Percentiles rank a stretch among this genome's conserved stretches.
These are phyloP conservation scores for Paulownia fortunei DNA, from an alignment of 257 asterid species.

Conservation along the genomic window DNA sequence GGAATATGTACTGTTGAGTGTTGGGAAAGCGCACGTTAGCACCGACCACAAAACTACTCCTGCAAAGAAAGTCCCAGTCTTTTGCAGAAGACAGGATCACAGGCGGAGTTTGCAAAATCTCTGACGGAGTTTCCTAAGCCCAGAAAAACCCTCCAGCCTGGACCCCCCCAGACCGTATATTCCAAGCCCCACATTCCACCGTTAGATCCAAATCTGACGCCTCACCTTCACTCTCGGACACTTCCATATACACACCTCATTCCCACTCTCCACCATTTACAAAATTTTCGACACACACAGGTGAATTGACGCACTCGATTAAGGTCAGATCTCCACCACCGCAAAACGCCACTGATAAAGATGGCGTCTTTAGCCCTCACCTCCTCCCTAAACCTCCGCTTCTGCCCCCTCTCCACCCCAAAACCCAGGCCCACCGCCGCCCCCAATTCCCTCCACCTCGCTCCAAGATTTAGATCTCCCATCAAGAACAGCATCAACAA, in stretches of 20 bases:
- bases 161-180: slow-evolving; percentile 18
- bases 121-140: slow-evolving; percentile 31
- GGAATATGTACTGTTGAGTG: background rate
- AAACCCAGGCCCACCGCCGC: slow-evolving; percentile 18
- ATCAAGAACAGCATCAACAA: slow-evolving; percentile 2
- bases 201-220: slow-evolving; percentile 27
- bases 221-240: background rate
- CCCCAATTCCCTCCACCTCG: slow-evolving; percentile 16
- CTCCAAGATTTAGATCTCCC: slow-evolving; percentile 10
- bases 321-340: slow-evolving; percentile 26
- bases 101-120: slow-evolving; percentile 23
- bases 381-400: slow-evolving; percentile 56
- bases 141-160: background rate
- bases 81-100: background rate
- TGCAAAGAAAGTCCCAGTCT: background rate
- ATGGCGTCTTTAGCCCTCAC: slow-evolving; percentile 69
- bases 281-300: background rate
- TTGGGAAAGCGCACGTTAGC: slow-evolving; percentile 4
- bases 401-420: slow-evolving; percentile 43
- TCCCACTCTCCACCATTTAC: background rate
- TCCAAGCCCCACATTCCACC: slow-evolving; percentile 24
- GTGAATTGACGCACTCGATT: background rate
- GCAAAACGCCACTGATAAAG: slow-evolving; percentile 16
- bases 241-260: background rate
- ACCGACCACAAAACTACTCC: background rate